phyloP scores from a whole-genome alignment of 1,139 yeast species.

The Geotrichum siamense region DNA sequence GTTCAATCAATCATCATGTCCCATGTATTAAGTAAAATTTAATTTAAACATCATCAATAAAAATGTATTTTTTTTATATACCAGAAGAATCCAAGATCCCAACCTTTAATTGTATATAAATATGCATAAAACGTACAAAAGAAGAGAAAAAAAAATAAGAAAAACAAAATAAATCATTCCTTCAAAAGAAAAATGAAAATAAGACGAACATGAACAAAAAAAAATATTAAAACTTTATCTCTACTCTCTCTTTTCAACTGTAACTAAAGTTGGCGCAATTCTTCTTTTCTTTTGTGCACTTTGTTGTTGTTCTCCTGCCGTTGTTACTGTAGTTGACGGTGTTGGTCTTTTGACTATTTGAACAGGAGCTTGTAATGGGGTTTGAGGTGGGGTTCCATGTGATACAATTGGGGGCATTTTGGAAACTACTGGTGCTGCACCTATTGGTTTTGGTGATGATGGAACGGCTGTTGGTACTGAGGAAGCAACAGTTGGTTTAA shows the following conservation, averaged over 20 bases:
- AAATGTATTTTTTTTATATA: no score
- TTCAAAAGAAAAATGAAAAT: not conserved
- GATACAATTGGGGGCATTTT: slow-evolving; percentile 16
- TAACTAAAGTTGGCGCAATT: slow-evolving; percentile 42
- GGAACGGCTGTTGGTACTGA: slow-evolving; percentile 7
- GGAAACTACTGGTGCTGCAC: slow-evolving; percentile 15
- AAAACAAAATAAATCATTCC: no score
- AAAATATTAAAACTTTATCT: not conserved
- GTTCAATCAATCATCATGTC: no score
- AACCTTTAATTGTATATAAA: no score
- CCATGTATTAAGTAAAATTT: no score
- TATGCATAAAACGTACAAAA: no score
- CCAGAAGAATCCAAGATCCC: no score
- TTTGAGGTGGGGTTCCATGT: slow-evolving; percentile 17
- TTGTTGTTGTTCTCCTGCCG: slow-evolving; percentile 1
- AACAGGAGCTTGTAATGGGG: slow-evolving; percentile 11
- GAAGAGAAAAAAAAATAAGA: no score
- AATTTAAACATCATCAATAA: no score
- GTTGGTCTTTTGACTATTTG: slow-evolving; percentile 3
- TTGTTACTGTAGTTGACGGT: not conserved
- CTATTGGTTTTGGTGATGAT: not conserved
- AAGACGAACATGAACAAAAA: no score
- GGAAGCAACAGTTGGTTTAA: slow-evolving; percentile 10
- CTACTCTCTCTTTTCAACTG: slow-evolving; percentile 8
- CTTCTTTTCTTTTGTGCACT: slow-evolving; percentile 37